Percentiles rank a stretch among this genome's conserved stretches.
Conservation (phyloP, 2,329 filamentous ascomycete species). For the Arthrocladium fulminans region DNA sequence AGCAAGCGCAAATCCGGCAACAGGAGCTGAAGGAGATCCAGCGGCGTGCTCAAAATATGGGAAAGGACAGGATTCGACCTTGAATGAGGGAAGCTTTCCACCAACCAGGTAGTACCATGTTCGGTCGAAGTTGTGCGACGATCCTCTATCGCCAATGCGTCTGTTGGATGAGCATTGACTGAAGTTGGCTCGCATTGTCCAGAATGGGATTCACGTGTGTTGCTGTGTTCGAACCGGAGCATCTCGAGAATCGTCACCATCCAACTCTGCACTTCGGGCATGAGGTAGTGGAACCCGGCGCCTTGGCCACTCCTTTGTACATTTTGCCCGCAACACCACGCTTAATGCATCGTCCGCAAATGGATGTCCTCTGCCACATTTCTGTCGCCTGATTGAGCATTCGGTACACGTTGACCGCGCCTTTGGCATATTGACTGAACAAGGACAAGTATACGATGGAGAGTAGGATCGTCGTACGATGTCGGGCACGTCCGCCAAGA, state of each 20-base stretch:
- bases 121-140: too few relatives aligned
- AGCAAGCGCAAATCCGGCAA: neutral
- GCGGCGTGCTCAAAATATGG: neutral
- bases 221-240: too few relatives aligned
- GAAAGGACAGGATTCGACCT: neutral
- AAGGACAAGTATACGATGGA: neutral
- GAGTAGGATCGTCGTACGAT: neutral
- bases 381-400: neutral
- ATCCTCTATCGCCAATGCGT: too few relatives aligned
- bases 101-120: too few relatives aligned
- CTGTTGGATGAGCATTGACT: too few relatives aligned
- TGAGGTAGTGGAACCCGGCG: too few relatives aligned
- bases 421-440: neutral
- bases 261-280: too few relatives aligned
- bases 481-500: neutral
- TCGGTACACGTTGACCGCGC: constrained; percentile 3
- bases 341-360: constrained; percentile 5
- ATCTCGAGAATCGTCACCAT: too few relatives aligned
- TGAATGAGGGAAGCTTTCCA: neutral
- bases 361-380: neutral
- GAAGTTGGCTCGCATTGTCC: too few relatives aligned
- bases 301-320: neutral
- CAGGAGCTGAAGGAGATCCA: neutral
- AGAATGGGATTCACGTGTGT: too few relatives aligned
- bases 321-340: neutral